A percentile compares a stretch with the other conserved stretches of the same genome.
These are phyloP conservation scores for Fusarium buxicola DNA, from an alignment of 2,329 filamentous ascomycete species.

Conservation along the genomic window DNA sequence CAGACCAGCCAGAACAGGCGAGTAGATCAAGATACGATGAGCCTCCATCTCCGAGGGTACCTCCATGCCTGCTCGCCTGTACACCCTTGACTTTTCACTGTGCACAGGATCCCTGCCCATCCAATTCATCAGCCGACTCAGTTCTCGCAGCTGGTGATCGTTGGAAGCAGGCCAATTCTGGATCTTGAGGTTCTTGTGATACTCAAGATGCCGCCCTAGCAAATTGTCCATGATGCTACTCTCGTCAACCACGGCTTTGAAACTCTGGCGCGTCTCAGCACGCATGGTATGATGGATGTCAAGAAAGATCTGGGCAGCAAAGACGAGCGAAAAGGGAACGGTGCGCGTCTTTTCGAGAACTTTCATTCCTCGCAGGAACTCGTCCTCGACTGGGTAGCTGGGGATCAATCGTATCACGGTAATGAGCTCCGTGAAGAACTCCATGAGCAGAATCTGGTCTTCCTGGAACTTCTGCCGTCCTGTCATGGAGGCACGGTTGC, in stretches of 20 bases:
- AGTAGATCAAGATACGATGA: slow-evolving; percentile 47
- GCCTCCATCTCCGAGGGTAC: background rate
- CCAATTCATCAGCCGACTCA: background rate
- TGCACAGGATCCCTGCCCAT: slow-evolving; percentile 16
- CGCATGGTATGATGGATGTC: slow-evolving; percentile 54
- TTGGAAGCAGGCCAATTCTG: slow-evolving; percentile 47
- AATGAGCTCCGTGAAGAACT: slow-evolving; percentile 51
- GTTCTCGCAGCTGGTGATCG: slow-evolving; percentile 24
- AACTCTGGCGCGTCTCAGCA: slow-evolving; percentile 12
- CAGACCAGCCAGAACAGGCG: slow-evolving; percentile 54
- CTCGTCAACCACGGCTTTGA: slow-evolving; percentile 31
- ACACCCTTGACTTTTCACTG: slow-evolving; percentile 4
- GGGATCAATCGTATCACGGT: slow-evolving; percentile 31
- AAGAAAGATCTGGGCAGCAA: slow-evolving; percentile 56
- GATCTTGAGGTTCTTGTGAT: slow-evolving; percentile 48
- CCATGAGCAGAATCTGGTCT: slow-evolving; percentile 50
- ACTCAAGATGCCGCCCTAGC: slow-evolving; percentile 46
- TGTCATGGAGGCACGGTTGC: slow-evolving; percentile 40
- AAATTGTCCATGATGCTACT: slow-evolving; percentile 18
- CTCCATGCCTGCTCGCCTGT: slow-evolving; percentile 19
- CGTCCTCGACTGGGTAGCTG: slow-evolving; percentile 51
- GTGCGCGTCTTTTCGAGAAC: slow-evolving; percentile 46
- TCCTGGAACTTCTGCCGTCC: slow-evolving; percentile 50
- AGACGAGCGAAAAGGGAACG: slow-evolving; percentile 53
- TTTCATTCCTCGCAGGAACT: slow-evolving; percentile 51